A percentile compares a stretch with the other conserved stretches of the same genome.
phyloP scores from a whole-genome alignment of 305 asterid genomes.

The Fraxinus xanthoxyloides region DNA sequence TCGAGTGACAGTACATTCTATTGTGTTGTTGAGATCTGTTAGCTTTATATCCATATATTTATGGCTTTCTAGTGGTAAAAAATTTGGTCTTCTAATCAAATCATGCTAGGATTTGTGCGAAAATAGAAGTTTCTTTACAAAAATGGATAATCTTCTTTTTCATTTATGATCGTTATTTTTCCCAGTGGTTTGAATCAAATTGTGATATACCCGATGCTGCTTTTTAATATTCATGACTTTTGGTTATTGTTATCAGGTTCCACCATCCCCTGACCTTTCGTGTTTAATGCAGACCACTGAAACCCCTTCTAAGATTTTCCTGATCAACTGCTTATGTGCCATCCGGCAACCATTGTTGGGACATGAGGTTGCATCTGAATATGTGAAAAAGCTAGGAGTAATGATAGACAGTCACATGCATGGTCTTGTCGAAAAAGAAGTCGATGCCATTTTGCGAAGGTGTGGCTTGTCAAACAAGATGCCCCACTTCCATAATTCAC shows the following conservation, averaged over 20 bases:
- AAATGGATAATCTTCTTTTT: neutral
- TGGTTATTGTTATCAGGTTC: neutral
- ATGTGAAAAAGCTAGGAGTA: slow-evolving; percentile 67
- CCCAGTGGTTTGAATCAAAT: neutral
- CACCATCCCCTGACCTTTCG: slow-evolving; percentile 7
- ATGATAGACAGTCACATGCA: slow-evolving; percentile 74
- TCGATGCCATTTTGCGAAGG: slow-evolving; percentile 57
- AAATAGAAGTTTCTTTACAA: neutral
- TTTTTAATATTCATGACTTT: neutral
- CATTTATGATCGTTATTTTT: neutral
- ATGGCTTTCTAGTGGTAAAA: neutral
- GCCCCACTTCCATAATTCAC: slow-evolving; percentile 55
- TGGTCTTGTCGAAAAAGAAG: slow-evolving; percentile 81
- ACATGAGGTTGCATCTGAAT: slow-evolving; percentile 68
- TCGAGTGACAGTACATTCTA: neutral
- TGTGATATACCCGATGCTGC: neutral
- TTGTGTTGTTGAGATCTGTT: neutral
- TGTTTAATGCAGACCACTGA: slow-evolving; percentile 60
- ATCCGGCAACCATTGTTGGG: slow-evolving; percentile 80
- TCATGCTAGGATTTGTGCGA: neutral
- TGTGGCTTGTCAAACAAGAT: slow-evolving; percentile 81
- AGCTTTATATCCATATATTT: neutral
- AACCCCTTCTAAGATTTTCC: slow-evolving; percentile 79
- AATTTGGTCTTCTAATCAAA: neutral
- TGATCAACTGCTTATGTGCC: slow-evolving; percentile 90